A percentile compares a stretch with the other conserved stretches of the same genome.
Evolutionary conservation across 192 early-diverging fungal species (phyloP).

Genomic region (Funneliformis mosseae): DNA sequence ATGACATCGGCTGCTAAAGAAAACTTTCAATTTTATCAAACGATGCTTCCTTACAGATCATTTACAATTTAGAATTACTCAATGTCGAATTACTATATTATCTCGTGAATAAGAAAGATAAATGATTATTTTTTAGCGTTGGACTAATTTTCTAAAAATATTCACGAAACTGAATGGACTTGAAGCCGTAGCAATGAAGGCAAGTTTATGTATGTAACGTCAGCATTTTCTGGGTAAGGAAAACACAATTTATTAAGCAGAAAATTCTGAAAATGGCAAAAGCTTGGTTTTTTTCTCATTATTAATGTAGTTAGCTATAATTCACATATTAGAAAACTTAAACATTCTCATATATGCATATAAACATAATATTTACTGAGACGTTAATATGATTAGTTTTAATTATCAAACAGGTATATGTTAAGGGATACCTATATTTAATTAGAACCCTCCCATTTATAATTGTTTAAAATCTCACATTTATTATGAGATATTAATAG

Average conservation of each 20-base stretch:
- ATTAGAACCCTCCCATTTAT: constrained; percentile 31
- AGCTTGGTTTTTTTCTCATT: constrained; percentile 12
- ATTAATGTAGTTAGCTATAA: background rate
- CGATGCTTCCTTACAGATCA: constrained; percentile 25
- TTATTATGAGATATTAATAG: constrained; percentile 24
- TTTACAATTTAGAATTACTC: constrained; percentile 34
- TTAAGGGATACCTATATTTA: background rate
- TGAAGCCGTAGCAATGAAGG: background rate
- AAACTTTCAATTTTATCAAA: constrained; percentile 33
- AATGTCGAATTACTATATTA: constrained; percentile 34
- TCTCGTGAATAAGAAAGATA: constrained; percentile 18
- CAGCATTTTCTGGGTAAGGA: constrained; percentile 26
- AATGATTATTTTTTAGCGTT: constrained; percentile 27
- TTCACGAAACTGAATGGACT: constrained; percentile 14
- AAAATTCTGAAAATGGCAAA: background rate
- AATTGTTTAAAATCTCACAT: constrained; percentile 5
- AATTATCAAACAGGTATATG: constrained; percentile 19
- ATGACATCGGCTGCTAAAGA: constrained; percentile 15
- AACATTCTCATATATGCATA: constrained; percentile 17
- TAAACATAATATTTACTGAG: constrained; percentile 29
- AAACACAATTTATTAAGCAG: constrained; percentile 33
- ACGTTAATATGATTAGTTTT: constrained; percentile 36
- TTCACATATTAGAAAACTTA: constrained; percentile 5
- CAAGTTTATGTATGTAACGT: constrained; percentile 25
- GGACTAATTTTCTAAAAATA: constrained; percentile 32